Evolutionary conservation across 495 filamentous ascomycete species (phyloP).

Genomic region (Elasticomyces elasticus): DNA sequence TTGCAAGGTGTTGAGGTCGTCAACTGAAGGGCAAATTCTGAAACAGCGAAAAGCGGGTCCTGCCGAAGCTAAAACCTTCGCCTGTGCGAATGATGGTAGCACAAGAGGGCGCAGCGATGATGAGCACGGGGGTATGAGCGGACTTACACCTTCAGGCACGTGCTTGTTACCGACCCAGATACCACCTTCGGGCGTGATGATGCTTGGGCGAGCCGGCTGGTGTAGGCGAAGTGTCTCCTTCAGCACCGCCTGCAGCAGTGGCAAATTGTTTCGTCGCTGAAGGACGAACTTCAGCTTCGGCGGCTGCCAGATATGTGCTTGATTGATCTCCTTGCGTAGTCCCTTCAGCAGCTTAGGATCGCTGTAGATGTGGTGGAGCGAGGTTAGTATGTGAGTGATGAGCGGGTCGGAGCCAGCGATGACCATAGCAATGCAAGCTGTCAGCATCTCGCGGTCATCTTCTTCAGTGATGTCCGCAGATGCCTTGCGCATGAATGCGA

Average conservation of each 20-base stretch:
- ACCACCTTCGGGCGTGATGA: neutral
- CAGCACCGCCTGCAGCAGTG: slow-evolving; percentile 1
- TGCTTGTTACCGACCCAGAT: neutral
- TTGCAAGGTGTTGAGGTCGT: too few relatives aligned
- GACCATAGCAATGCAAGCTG: neutral
- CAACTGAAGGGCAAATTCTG: too few relatives aligned
- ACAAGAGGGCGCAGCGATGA: neutral
- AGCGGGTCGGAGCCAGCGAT: neutral
- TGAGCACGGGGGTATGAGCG: neutral
- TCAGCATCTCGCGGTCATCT: neutral
- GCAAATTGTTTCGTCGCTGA: neutral
- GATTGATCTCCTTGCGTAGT: neutral
- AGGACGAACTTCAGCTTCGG: neutral
- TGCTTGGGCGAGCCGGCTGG: neutral
- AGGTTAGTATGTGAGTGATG: neutral
- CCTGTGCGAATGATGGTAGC: neutral
- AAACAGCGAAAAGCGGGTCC: neutral
- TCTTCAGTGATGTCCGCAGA: neutral
- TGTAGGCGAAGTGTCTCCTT: slow-evolving; percentile 2
- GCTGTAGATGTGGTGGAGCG: slow-evolving; percentile 4
- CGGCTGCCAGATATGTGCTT: neutral
- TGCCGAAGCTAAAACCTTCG: neutral
- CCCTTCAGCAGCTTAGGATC: neutral
- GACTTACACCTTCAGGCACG: slow-evolving; percentile 1
- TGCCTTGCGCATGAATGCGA: neutral